Evolutionary conservation across 1,139 yeast genomes (phyloP), one percentile per base, ranked within the genome.

Genomic region (Fermentozyma sake): DNA sequence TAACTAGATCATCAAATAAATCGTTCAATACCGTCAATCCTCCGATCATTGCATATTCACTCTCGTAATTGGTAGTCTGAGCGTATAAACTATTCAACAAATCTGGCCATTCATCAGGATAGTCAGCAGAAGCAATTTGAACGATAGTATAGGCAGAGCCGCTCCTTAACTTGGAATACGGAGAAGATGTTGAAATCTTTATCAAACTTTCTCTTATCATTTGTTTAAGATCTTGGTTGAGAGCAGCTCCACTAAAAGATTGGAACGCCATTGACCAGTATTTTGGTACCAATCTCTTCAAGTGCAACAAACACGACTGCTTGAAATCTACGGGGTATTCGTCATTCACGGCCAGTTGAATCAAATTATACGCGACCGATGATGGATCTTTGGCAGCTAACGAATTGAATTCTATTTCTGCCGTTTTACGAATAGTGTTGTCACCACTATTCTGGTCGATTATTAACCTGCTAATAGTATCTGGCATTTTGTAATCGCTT

Each of bases 41-140:
- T 6, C 94, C 95, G 22, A 79, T 55, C 18, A 76, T 47, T 28
- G 52, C 57, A 42, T 30, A 37, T 35, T 33, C 63, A 41, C 57
- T 38, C 16, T 58, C 50, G 18, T 56, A 49, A 9, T 50, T 34
- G 6, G 51, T 46, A 4, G 73, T 56, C 27, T 63, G 56, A 12
- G 51, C 44, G 44, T 75, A 74, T 26, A 83, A 49, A 9, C 54
- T 47, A 12, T 60, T 56, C 33, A 89, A 50, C 25, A 91, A 61
- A 16, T 67, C 69, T 0, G 96, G 95, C 97, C 97, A 91, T 48
- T 86, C 95, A 45, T 91, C 97, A 0, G 98, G 98, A 48, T 76
- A 89, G 47, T 91, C 98, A 1, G 80, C 83, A 1, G 85, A 82
- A 1, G 95, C 89, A 14, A 91, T 83, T 44, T 83, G 94, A 2